Conservation (phyloP, 345 rosid species). For the Populus pruinosa region DNA sequence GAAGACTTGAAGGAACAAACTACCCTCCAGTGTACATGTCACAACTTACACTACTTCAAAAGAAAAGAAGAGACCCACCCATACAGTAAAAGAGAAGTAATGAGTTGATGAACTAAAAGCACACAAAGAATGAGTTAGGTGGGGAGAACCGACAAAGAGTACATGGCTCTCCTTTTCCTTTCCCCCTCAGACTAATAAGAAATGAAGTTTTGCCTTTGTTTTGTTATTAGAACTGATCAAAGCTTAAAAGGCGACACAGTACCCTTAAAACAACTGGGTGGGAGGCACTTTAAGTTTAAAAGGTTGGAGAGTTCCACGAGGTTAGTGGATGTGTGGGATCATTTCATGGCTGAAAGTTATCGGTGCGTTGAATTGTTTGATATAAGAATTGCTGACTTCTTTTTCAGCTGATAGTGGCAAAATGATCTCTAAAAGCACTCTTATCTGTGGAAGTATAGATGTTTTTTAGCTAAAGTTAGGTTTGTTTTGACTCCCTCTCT, state of each 20-base stretch:
- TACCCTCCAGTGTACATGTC: neutral
- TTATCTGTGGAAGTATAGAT: neutral
- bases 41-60: neutral
- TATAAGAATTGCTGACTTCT: constrained; percentile 1
- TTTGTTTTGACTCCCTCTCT: neutral
- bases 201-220: constrained; percentile 1
- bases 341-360: constrained; percentile 1
- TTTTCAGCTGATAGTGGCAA: neutral
- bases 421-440: neutral
- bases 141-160: constrained; percentile 8
- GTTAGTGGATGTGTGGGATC: neutral
- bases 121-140: constrained; percentile 20
- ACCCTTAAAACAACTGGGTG: constrained; percentile 2
- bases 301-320: neutral
- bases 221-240: constrained; percentile 20
- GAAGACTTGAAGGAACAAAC: constrained; percentile 29
- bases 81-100: constrained; percentile 28
- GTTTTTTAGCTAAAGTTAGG: neutral
- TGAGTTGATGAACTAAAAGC: neutral
- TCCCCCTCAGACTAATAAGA: neutral
- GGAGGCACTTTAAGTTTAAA: neutral
- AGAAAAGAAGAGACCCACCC: constrained; percentile 32
- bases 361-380: neutral
- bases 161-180: neutral
- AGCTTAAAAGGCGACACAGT: constrained; percentile 16